Base-by-base conservation (phyloP, 2,329 filamentous ascomycete genomes). In the Colletotrichum liriopes region DNA sequence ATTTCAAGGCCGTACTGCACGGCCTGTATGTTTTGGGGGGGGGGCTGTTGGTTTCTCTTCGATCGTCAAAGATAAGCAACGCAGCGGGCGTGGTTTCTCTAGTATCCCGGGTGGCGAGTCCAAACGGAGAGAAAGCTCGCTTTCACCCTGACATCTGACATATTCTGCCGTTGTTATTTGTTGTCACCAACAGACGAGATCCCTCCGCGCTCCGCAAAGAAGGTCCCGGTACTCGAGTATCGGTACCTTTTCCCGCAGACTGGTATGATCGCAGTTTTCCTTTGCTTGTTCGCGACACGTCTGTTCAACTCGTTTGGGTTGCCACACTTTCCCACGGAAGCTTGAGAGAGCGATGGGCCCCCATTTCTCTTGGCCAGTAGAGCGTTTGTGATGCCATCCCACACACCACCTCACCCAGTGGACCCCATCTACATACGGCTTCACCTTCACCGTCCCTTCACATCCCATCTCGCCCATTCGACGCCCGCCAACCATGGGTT, bases 351-450 rank as follows among this genome's bases (percentile, higher is more conserved):
- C 12, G 7, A 39, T 26, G 2, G 5, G 12, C 39, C 18, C 11
- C 41, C 41, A 11, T n/a, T 18, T 43, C 29, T 54, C 18, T 32
- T 39, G 55, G 26, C 12, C 18, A 29, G 62, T 43, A 54, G n/a
- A 35, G 41, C 59, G 69, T 72, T 72, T 72, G 69, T 63, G 29
- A 61, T 39, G 65, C 49, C 55, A 49, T 61, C 41, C 63, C 49
- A 12, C 55, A 70, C 67, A 52, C 32, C 20, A 37, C 39, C 18
- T 47, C 41, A n/a, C 20, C 47, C 18, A 20, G 54, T 56, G 45
- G 68, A 26, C 43, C 65, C 37, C 58, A 51, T 52, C 11, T 18
- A 26, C 45, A 7, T 12, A 39, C 35, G 18, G 39, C n/a, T 39
- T 61, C 43, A 26, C 8, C 43, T 60, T 51, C 32, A 39, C 45